phyloP scores from a whole-genome alignment of 163 green algal species.

The Chlamydomonas reinhardtii region DNA sequence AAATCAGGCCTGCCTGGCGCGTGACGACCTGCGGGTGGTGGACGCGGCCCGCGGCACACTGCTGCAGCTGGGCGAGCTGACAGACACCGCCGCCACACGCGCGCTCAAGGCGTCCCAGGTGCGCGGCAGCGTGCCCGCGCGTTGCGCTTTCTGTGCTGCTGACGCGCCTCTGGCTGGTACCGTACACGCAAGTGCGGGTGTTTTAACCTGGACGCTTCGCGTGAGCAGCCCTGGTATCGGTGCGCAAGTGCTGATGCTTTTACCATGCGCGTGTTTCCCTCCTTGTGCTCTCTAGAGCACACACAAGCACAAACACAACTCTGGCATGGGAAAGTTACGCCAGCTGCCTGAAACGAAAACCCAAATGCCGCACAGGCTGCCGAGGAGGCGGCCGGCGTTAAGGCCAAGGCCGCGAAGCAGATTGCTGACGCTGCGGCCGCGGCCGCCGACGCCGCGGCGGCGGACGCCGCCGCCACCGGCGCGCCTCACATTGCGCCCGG shows the following conservation, averaged over 20 bases:
- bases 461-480: not conserved
- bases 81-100: slow-evolving; percentile 16
- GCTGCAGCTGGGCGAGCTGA: slow-evolving; percentile 44
- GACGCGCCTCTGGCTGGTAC: no score
- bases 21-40: slow-evolving; percentile 30
- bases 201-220: no score
- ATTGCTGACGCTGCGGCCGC: not conserved
- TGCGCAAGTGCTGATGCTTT: no score
- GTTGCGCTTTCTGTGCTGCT: no score
- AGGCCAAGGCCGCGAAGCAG: not conserved
- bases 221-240: no score
- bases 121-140: not conserved
- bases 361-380: no score
- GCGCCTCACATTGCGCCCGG: not conserved
- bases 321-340: no score
- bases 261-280: no score
- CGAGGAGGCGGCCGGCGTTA: slow-evolving; percentile 1
- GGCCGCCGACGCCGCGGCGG: not conserved
- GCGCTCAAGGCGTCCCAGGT: slow-evolving; percentile 33
- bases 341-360: no score
- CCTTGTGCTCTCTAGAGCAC: no score
- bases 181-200: no score
- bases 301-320: no score
- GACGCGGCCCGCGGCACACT: slow-evolving; percentile 39
- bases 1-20: slow-evolving; percentile 25